A percentile compares a stretch with the other conserved stretches of the same genome.
Evolutionary conservation across 768 basidiomycete genomes (phyloP).

Genomic region (Gloeopeniophorella convolvens): DNA sequence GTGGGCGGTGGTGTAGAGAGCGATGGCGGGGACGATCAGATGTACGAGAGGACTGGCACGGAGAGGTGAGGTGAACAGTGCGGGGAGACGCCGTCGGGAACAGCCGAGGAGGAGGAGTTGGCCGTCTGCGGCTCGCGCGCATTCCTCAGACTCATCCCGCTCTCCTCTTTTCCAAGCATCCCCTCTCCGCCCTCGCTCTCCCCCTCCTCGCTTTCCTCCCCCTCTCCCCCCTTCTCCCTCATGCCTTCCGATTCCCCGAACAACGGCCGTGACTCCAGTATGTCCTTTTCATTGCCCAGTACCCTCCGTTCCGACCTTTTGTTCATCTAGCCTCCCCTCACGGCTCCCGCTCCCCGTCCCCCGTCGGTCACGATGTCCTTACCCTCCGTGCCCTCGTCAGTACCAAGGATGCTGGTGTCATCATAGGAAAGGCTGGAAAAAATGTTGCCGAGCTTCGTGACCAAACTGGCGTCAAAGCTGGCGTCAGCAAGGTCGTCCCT

Average conservation of each 20-base stretch:
- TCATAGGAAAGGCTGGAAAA: constrained; percentile 95
- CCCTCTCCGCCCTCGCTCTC: constrained; percentile 27
- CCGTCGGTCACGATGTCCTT: constrained; percentile 64
- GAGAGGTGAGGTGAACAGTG: too few species aligned
- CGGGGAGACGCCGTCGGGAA: too few species aligned
- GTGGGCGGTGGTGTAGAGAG: too few species aligned
- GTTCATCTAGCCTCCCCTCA: constrained; percentile 45
- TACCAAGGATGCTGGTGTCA: constrained; percentile 95
- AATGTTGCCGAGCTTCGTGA: constrained; percentile 97
- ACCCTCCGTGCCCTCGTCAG: constrained; percentile 93
- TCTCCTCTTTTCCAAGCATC: constrained; percentile 20
- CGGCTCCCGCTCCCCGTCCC: constrained; percentile 71
- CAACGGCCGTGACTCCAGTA: constrained; percentile 48
- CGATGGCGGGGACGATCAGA: too few species aligned
- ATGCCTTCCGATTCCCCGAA: constrained; percentile 64
- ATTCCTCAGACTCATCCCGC: constrained; percentile 12
- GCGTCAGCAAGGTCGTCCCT: constrained; percentile 96
- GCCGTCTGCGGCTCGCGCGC: too few species aligned
- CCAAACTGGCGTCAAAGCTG: constrained; percentile 94
- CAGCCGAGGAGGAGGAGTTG: too few species aligned
- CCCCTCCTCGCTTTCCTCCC: constrained; percentile 26
- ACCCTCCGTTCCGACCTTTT: constrained; percentile 20
- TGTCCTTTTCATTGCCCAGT: constrained; percentile 18
- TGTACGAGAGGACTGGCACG: too few species aligned
- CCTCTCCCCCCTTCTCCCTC: constrained; percentile 29